phyloP scores from a whole-genome alignment of 2,329 filamentous ascomycete species.

The Arthrobotrys pseudoclavata region DNA sequence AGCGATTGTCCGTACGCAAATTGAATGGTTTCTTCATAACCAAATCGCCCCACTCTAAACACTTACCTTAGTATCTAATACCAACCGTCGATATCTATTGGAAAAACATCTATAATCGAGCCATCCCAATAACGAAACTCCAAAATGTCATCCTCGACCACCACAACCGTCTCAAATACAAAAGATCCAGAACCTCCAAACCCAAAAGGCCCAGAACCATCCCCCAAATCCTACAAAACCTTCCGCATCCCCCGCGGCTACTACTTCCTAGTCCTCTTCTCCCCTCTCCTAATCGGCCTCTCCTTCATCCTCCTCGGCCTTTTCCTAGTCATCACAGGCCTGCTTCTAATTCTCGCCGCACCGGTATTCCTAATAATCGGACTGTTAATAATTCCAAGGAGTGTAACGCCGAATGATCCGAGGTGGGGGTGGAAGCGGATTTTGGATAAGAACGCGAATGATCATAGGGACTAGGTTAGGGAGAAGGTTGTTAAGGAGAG shows the following conservation, averaged over 20 bases:
- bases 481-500: constrained; percentile 37
- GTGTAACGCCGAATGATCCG: constrained; percentile 47
- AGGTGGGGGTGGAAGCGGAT: constrained; percentile 57
- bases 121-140: neutral
- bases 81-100: neutral
- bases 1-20: too few relatives aligned
- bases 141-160: constrained; percentile 39
- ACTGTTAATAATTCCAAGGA: constrained; percentile 46
- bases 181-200: neutral
- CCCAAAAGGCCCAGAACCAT: neutral
- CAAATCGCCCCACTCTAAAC: too few relatives aligned
- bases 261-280: constrained; percentile 57
- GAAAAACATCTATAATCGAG: too few relatives aligned
- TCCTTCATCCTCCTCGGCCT: constrained; percentile 43
- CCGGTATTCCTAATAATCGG: constrained; percentile 49
- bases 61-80: neutral
- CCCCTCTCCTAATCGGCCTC: constrained; percentile 49
- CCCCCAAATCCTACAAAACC: neutral
- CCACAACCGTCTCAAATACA: constrained; percentile 17
- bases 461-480: constrained; percentile 41
- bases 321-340: constrained; percentile 37
- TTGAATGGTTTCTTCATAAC: too few relatives aligned
- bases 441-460: constrained; percentile 46
- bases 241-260: constrained; percentile 43
- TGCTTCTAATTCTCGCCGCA: constrained; percentile 44